Conservation (phyloP, 495 filamentous ascomycete genomes). For the Aspergillus cavernicola region DNA sequence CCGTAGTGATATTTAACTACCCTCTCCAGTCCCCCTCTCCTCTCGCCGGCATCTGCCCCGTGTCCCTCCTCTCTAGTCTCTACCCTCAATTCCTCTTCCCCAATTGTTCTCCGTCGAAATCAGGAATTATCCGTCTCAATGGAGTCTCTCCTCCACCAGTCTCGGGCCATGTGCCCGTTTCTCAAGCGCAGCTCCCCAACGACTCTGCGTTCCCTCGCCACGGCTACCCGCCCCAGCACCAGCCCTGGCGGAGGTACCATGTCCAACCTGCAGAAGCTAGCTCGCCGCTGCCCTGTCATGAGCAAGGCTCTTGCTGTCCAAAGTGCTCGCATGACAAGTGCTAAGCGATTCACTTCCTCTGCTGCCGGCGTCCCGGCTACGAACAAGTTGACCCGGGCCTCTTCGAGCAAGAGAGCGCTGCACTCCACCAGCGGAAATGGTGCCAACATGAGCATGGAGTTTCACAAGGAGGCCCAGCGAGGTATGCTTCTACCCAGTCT, state of each 20-base stretch:
- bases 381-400: constrained; percentile 32
- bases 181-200: constrained; percentile 89
- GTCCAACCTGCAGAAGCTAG: constrained; percentile 93
- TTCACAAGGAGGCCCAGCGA: constrained; percentile 57
- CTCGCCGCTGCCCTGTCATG: constrained; percentile 96
- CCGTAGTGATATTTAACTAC: neutral
- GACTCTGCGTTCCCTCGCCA: constrained; percentile 84
- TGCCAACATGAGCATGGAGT: constrained; percentile 64
- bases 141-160: constrained; percentile 93
- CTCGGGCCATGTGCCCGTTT: constrained; percentile 93
- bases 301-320: constrained; percentile 93
- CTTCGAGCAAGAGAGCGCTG: constrained; percentile 61
- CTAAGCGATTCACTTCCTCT: constrained; percentile 44
- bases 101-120: neutral
- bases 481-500: constrained; percentile 32
- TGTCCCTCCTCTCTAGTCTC: neutral
- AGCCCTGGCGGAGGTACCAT: constrained; percentile 86
- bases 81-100: neutral
- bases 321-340: constrained; percentile 55
- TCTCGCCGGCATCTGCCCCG: neutral
- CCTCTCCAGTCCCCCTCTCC: neutral
- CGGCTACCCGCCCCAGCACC: constrained; percentile 62
- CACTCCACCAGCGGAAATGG: constrained; percentile 74
- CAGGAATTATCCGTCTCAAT: constrained; percentile 45
- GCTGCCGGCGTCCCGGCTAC: constrained; percentile 34